These are phyloP conservation scores for Limonium bicolor DNA, from an alignment of 148 eudicot species.

Conservation along the genomic window DNA sequence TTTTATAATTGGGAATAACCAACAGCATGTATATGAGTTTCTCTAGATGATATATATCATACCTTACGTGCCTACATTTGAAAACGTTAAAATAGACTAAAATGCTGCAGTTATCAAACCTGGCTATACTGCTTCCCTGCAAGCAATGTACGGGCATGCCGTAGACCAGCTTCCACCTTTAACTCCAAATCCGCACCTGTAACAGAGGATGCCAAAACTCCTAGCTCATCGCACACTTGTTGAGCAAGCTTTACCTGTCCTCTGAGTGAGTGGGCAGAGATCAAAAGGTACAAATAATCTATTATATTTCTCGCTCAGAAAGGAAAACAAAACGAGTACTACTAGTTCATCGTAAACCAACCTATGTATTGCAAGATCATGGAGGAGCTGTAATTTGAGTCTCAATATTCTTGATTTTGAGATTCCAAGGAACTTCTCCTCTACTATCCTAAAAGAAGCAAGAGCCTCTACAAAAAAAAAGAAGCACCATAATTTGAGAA, in stretches of 20 bases:
- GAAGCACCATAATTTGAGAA: no score
- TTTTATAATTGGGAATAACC: no score
- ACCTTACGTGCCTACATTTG: no score
- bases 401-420: constrained; percentile 66
- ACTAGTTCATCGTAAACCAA: constrained; percentile 8
- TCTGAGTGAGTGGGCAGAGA: no score
- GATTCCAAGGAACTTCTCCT: constrained; percentile 59
- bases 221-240: constrained; percentile 77
- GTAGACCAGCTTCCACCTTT: constrained; percentile 81
- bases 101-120: no score
- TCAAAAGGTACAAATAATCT: background rate
- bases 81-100: no score
- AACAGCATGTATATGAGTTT: no score
- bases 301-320: background rate
- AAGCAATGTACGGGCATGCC: constrained; percentile 87
- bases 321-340: background rate
- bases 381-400: constrained; percentile 83
- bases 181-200: constrained; percentile 85
- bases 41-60: no score
- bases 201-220: constrained; percentile 78
- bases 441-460: constrained; percentile 56
- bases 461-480: constrained; percentile 57
- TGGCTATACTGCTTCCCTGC: constrained; percentile 88
- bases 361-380: constrained; percentile 86
- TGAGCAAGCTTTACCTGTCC: constrained; percentile 84